Evolutionary conservation across 176 grass and related monocot species (phyloP).

Genomic region (Eremochloa ophiuroides): DNA sequence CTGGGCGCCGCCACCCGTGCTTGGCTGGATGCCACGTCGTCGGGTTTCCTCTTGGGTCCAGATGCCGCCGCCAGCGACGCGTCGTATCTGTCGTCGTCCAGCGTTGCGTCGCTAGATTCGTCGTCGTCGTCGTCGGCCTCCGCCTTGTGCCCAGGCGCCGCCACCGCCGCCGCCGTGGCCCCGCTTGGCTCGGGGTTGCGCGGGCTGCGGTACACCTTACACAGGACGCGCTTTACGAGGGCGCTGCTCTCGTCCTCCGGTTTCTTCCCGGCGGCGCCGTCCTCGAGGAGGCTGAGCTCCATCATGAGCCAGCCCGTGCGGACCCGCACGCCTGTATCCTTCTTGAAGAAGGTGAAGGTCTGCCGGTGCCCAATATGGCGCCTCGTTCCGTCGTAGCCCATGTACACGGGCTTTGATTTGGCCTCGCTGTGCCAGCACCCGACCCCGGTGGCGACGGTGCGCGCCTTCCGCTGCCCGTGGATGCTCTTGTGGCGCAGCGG

Average conservation of each 20-base stretch:
- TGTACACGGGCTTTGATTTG: slow-evolving; percentile 26
- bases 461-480: slow-evolving; percentile 32
- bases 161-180: not conserved
- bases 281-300: slow-evolving; percentile 31
- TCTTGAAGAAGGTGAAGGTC: slow-evolving; percentile 42
- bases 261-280: not conserved
- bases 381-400: not conserved
- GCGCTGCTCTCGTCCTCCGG: not conserved
- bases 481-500: slow-evolving; percentile 19
- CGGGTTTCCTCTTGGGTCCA: not conserved
- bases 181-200: not conserved
- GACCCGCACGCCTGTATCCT: not conserved
- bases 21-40: not conserved
- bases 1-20: not conserved
- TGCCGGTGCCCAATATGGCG: slow-evolving; percentile 31
- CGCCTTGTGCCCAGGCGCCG: not conserved
- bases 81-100: not conserved
- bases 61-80: not conserved
- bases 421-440: slow-evolving; percentile 49
- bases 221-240: not conserved
- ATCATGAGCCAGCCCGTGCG: slow-evolving; percentile 44
- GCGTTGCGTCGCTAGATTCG: not conserved
- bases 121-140: not conserved
- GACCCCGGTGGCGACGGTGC: slow-evolving; percentile 15
- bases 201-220: slow-evolving; percentile 33